Evolutionary conservation across 2,329 filamentous ascomycete species (phyloP).

Genomic region (Acrocalymma vagum): DNA sequence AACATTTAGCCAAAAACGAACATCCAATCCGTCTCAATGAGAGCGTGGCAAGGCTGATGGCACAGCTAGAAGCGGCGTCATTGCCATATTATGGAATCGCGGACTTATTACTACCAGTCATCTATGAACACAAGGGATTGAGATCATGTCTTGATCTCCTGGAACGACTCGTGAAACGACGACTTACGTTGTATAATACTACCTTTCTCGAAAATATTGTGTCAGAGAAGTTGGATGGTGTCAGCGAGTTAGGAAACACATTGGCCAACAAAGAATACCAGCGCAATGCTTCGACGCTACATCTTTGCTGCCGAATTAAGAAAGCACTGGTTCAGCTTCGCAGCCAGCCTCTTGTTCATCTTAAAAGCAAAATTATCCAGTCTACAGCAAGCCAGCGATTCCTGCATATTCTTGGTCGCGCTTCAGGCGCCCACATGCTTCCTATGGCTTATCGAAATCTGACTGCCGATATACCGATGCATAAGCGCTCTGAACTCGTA

Average conservation of each 20-base stretch:
- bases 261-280: constrained; percentile 6
- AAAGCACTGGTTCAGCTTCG: background rate
- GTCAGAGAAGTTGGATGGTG: constrained; percentile 1
- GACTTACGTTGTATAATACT: constrained; percentile 15
- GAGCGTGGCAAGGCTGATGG: constrained; percentile 20
- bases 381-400: constrained; percentile 27
- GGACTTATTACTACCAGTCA: constrained; percentile 19
- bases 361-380: background rate
- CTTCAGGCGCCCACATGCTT: constrained; percentile 27
- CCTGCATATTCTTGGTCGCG: constrained; percentile 32
- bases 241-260: background rate
- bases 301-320: constrained; percentile 1
- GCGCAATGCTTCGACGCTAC: constrained; percentile 8
- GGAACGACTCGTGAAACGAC: constrained; percentile 11
- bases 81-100: constrained; percentile 22
- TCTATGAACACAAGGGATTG: constrained; percentile 16
- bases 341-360: background rate
- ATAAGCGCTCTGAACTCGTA: constrained; percentile 28
- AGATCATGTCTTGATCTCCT: constrained; percentile 17
- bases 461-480: constrained; percentile 17
- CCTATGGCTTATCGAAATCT: constrained; percentile 30
- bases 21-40: constrained; percentile 5
- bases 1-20: constrained; percentile 2
- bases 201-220: constrained; percentile 11
- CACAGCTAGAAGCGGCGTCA: constrained; percentile 11